Evolutionary conservation across 2,329 filamentous ascomycete genomes (phyloP).

Genomic region (Pestalotiopsis sp.): DNA sequence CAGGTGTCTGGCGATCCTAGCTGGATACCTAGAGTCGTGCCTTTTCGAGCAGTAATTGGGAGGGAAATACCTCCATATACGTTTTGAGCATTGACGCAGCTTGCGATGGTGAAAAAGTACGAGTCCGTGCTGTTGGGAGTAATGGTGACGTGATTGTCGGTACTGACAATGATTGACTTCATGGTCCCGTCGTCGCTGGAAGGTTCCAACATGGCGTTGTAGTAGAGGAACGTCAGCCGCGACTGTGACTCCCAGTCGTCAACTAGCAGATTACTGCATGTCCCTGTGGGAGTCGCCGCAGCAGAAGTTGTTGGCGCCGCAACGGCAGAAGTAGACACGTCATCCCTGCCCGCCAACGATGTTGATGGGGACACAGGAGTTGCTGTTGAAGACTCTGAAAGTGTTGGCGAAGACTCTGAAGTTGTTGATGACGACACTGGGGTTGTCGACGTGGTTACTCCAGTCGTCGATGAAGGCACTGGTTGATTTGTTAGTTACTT

Average conservation of each 20-base stretch:
- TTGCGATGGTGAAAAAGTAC: constrained; percentile 62
- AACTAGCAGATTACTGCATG: constrained; percentile 40
- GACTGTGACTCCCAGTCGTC: constrained; percentile 67
- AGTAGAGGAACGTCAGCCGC: constrained; percentile 61
- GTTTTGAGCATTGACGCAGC: constrained; percentile 53
- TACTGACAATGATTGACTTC: constrained; percentile 55
- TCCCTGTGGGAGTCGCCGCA: constrained; percentile 3
- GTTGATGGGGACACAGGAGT: neutral
- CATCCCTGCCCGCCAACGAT: neutral
- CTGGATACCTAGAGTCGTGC: constrained; percentile 54
- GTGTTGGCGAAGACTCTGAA: neutral
- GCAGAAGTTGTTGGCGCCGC: constrained; percentile 6
- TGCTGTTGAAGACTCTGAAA: neutral
- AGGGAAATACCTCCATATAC: constrained; percentile 59
- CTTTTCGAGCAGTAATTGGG: constrained; percentile 54
- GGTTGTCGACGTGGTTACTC: neutral
- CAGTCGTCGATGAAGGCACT: neutral
- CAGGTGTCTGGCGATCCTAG: constrained; percentile 51
- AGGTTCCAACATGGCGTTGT: constrained; percentile 59
- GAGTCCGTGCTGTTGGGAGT: constrained; percentile 50
- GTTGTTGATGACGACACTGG: neutral
- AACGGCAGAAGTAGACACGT: neutral
- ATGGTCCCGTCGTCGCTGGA: constrained; percentile 61
- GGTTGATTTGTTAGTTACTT: neutral
- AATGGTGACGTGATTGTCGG: constrained; percentile 53